Percentiles rank a stretch among this genome's conserved stretches.
Evolutionary conservation across 2,329 filamentous ascomycete species (phyloP).

Genomic region (Volutella citrinella): DNA sequence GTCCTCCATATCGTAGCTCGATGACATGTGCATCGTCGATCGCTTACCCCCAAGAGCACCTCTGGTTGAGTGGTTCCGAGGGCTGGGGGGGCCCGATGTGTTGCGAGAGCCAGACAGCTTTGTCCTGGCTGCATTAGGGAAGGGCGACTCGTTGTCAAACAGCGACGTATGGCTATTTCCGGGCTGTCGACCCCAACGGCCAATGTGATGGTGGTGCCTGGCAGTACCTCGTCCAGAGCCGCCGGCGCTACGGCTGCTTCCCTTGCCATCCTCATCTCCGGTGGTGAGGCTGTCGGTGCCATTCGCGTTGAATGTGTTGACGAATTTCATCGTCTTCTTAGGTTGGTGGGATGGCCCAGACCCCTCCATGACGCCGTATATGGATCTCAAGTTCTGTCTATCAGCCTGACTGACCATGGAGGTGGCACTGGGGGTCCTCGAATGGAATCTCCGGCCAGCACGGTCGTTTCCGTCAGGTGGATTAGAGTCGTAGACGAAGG

Average conservation of each 20-base stretch:
- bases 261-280: constrained; percentile 66
- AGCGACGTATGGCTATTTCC: constrained; percentile 67
- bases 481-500: constrained; percentile 98
- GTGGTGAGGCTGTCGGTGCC: constrained; percentile 47
- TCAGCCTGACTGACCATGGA: constrained; percentile 74
- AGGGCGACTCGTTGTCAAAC: constrained; percentile 76
- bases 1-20: constrained; percentile 77
- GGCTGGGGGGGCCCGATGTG: constrained; percentile 68
- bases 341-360: constrained; percentile 38
- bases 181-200: constrained; percentile 70
- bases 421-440: constrained; percentile 88
- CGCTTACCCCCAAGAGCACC: constrained; percentile 42
- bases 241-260: constrained; percentile 56
- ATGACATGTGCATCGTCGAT: constrained; percentile 56
- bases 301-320: constrained; percentile 70
- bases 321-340: constrained; percentile 97
- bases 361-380: constrained; percentile 64
- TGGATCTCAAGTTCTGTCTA: constrained; percentile 56
- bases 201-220: constrained; percentile 72
- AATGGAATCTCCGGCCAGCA: constrained; percentile 74
- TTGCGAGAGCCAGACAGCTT: constrained; percentile 64
- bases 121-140: constrained; percentile 61
- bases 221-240: constrained; percentile 64
- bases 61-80: constrained; percentile 46
- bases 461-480: constrained; percentile 67